Base-by-base conservation (phyloP, 768 basidiomycete species). In the Agaricus sinodeliciosus region DNA sequence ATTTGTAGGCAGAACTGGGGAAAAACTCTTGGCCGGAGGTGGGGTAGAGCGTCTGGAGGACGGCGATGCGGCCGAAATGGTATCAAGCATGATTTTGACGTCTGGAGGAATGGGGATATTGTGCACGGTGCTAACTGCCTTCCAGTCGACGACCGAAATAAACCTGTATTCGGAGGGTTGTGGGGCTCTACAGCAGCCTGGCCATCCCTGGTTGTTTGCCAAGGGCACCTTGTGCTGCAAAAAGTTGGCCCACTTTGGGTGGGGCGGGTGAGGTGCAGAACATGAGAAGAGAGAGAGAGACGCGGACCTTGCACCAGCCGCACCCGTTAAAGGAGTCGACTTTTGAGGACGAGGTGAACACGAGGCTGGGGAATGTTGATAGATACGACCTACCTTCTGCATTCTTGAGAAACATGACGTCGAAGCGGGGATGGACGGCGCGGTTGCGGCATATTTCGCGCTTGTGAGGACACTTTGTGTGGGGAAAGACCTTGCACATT, bases 291-390 rank as follows among this genome's bases (percentile, higher is more conserved):
- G 35, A 26, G 15, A 37, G 28, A 47, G 27, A 43, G 43, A 65
- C 67, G n/a, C n/a, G 40, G 55, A 90, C 90, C 83, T 91, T 93
- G 85, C 90, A 93, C 68, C 81, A 93, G 19, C 90, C 90, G 65
- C 90, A 92, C 45, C 88, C 87, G 60, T 86, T 89, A 74, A 90
- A 90, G 34, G 81, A 80, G 63, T 85, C 81, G 59, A 91, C 87
- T 89, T 48, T 39, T 35, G 43, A 16, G 50, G 15, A 43, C 12
- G 22, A 2, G 18, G 25, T 43, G 31, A 51, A 53, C 34, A 52
- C 11, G 35, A 51, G 36, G 47, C 37, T 16, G 50, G n/a, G 43
- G 48, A 25, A 28, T 54, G 55, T 27, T 37, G 50, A 54, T 53
- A 55, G 43, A 60, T 51, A 26, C n/a, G 57, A 70, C 70, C 57